Evolutionary conservation across 148 eudicot genomes (phyloP).

Genomic region (Fagopyrum homotropicum): DNA sequence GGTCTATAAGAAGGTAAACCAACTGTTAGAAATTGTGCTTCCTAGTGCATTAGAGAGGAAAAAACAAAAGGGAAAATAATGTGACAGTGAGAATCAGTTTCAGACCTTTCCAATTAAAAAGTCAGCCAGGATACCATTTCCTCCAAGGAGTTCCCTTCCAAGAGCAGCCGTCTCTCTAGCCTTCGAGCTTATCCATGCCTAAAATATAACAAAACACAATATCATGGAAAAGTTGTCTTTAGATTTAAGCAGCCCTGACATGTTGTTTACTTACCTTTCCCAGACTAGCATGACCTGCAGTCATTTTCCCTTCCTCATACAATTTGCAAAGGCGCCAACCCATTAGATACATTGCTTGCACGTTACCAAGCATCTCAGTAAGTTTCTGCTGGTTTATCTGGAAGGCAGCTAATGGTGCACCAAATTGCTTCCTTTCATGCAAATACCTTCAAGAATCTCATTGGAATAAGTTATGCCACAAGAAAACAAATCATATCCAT

Average conservation of each 20-base stretch:
- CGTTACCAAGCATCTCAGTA: conserved; percentile 78
- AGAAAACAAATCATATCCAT: neutral
- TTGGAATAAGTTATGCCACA: neutral
- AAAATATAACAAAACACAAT: conserved; percentile 14
- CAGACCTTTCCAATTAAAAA: conserved; percentile 85
- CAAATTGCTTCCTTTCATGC: conserved; percentile 83
- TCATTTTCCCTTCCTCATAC: conserved; percentile 82
- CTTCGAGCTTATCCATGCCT: conserved; percentile 75
- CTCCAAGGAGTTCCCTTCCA: conserved; percentile 90
- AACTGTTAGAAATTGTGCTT: neutral
- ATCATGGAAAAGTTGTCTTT: conserved; percentile 10
- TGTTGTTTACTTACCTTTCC: conserved; percentile 53
- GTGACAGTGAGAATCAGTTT: conserved; percentile 16
- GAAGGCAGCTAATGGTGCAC: conserved; percentile 89
- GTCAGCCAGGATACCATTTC: conserved; percentile 84
- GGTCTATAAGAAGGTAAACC: neutral
- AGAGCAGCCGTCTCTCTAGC: conserved; percentile 85
- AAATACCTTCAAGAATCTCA: conserved; percentile 47
- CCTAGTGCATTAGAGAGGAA: neutral
- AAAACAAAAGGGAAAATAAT: neutral
- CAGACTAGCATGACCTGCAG: conserved; percentile 84
- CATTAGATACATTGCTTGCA: conserved; percentile 78
- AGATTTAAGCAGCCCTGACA: neutral
- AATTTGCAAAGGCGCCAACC: conserved; percentile 95
- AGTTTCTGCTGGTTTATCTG: conserved; percentile 87